Base-by-base conservation (phyloP, 1,139 yeast species). In the Kluyveromyces marxianus region DNA sequence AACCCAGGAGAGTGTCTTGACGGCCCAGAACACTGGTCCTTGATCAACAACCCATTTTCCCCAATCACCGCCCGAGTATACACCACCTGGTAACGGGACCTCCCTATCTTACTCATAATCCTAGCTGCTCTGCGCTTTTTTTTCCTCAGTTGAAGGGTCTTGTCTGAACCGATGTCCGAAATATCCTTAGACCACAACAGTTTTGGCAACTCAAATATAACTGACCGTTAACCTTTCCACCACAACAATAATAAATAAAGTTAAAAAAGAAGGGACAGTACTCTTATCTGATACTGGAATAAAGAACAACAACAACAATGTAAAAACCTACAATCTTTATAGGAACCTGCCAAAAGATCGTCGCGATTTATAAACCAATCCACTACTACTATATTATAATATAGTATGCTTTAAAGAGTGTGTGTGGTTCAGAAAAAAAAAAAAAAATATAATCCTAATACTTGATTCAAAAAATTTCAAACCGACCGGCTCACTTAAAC, bases 21-120 rank as follows among this genome's bases (percentile, higher is more conserved):
- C 7, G 24, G 21, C 14, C 30, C 28, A 24, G 37, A 29, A 26
- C 26, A 27, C 38, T 37, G 43, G 48, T 41, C 48, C 41, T 51
- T 51, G 4, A 54, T 54, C 45, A 50, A 33, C 8, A 54, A 46
- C 2, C 57, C 57, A 34, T 46, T 48, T 25, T 54, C 57, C 2
- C 40, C 40, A 25, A 41, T 29, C 6, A 41, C 31, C 25, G 35
- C 32, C 14, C 43, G 29, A 3, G 38, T 40, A 27, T 34, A 31
- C 14, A 36, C 36, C 28, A 25, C 6, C 29, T 26, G 39, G n/a
- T 36, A 36, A 29, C 30, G 35, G 26, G 28, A 10, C 33, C 41
- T 29, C 8, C 34, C 29, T 1, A 29, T 21, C 34, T 37, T 37
- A 29, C 34, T 37, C 41, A 37, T 37, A 14, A 10, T 14, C 14